A percentile compares a stretch with the other conserved stretches of the same genome.
Evolutionary conservation across 2,329 filamentous ascomycete genomes (phyloP).

Genomic region (Hypomyces perniciosus): DNA sequence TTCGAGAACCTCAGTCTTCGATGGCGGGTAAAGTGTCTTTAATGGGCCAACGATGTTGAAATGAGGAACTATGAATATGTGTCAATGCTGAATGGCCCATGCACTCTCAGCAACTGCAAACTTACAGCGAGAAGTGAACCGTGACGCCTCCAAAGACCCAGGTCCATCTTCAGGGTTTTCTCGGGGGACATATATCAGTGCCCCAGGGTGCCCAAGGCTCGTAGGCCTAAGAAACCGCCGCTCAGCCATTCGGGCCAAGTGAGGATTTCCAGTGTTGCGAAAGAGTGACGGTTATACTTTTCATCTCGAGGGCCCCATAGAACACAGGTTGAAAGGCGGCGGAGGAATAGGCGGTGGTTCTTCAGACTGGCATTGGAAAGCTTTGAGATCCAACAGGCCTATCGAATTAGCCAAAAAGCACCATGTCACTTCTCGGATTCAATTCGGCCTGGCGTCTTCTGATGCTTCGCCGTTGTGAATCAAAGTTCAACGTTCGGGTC

Average conservation of each 20-base stretch:
- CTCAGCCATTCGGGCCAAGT: conserved; percentile 34
- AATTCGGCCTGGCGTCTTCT: too few species aligned
- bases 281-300: conserved; percentile 20
- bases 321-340: not conserved
- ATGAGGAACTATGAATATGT: conserved; percentile 21
- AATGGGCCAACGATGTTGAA: conserved; percentile 28
- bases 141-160: conserved; percentile 27
- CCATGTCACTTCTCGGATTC: too few species aligned
- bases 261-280: conserved; percentile 25
- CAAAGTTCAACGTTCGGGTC: not conserved
- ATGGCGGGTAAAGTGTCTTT: conserved; percentile 30
- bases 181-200: conserved; percentile 26
- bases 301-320: conserved; percentile 27
- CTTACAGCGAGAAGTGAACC: conserved; percentile 21
- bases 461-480: too few species aligned
- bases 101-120: not conserved
- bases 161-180: conserved; percentile 18
- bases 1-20: conserved; percentile 21
- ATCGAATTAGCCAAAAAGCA: too few species aligned
- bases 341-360: not conserved
- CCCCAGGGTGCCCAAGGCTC: conserved; percentile 28
- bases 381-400: not conserved
- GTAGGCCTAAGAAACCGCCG: conserved; percentile 26
- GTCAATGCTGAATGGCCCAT: not conserved
- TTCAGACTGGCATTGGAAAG: not conserved